Evolutionary conservation across 495 filamentous ascomycete species (phyloP).

Genomic region (Xylaria venustula): DNA sequence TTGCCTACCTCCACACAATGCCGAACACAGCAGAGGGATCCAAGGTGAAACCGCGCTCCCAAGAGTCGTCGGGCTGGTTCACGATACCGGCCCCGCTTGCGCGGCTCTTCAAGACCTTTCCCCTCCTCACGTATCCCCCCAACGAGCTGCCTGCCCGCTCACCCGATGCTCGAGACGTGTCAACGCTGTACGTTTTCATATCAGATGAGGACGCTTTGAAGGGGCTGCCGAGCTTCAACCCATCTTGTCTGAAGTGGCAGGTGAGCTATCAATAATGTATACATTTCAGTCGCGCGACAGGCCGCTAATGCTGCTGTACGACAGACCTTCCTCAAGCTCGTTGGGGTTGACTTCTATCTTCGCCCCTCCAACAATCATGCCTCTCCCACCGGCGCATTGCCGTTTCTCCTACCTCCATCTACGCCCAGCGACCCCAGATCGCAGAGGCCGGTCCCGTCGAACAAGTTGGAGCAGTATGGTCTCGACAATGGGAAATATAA

Average conservation of each 20-base stretch:
- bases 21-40: slow-evolving; percentile 13
- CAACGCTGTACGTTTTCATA: slow-evolving; percentile 76
- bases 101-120: slow-evolving; percentile 79
- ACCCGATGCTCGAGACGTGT: slow-evolving; percentile 48
- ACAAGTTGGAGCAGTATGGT: slow-evolving; percentile 69
- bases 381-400: slow-evolving; percentile 80
- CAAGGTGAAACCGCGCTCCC: slow-evolving; percentile 14
- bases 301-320: slow-evolving; percentile 1
- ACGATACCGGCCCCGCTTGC: slow-evolving; percentile 74
- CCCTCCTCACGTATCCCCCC: slow-evolving; percentile 71
- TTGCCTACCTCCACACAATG: slow-evolving; percentile 9
- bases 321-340: slow-evolving; percentile 83
- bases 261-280: slow-evolving; percentile 52
- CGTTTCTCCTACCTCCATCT: slow-evolving; percentile 73
- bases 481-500: slow-evolving; percentile 30
- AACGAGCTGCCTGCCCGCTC: slow-evolving; percentile 72
- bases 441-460: slow-evolving; percentile 55
- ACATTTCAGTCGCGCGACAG: background rate
- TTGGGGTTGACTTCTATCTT: slow-evolving; percentile 64
- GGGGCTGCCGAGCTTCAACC: slow-evolving; percentile 82
- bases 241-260: slow-evolving; percentile 95
- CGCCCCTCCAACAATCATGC: slow-evolving; percentile 87
- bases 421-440: slow-evolving; percentile 19
- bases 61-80: slow-evolving; percentile 39
- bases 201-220: slow-evolving; percentile 59